These are phyloP conservation scores for Solanum pennellii DNA, from an alignment of 257 asterid genomes.

Conservation along the genomic window DNA sequence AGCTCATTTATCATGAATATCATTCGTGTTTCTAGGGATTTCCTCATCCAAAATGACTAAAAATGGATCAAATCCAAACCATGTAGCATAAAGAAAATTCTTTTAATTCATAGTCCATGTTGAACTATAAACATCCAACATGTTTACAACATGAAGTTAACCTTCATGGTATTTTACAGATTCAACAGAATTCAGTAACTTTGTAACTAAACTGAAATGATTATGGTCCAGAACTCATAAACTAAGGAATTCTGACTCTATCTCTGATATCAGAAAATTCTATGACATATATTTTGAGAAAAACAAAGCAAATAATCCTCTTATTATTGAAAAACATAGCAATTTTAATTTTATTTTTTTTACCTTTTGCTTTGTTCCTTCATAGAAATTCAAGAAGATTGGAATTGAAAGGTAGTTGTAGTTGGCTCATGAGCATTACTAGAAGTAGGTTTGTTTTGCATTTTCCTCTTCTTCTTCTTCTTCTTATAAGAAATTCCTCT, in stretches of 20 bases:
- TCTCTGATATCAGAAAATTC: background rate
- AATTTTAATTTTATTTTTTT: background rate
- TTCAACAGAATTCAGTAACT: background rate
- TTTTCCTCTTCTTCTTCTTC: background rate
- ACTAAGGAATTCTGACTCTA: background rate
- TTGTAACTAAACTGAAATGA: background rate
- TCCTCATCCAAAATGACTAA: background rate
- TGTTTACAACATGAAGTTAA: background rate
- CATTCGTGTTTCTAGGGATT: background rate
- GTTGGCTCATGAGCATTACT: background rate
- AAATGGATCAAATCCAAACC: background rate
- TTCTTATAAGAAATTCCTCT: slow-evolving; percentile 6
- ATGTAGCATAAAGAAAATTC: background rate
- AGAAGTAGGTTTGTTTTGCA: background rate
- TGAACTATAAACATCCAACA: background rate
- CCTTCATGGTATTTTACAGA: background rate
- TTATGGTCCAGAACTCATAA: background rate
- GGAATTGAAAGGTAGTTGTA: background rate
- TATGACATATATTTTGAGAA: background rate
- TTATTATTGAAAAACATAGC: background rate
- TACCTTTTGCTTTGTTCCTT: background rate
- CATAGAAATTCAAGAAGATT: background rate
- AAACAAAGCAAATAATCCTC: background rate
- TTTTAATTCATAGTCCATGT: background rate
- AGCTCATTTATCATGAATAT: background rate